A percentile compares a stretch with the other conserved stretches of the same genome.
phyloP scores from a whole-genome alignment of 163 green algal species.

The Scenedesmus sp. region DNA sequence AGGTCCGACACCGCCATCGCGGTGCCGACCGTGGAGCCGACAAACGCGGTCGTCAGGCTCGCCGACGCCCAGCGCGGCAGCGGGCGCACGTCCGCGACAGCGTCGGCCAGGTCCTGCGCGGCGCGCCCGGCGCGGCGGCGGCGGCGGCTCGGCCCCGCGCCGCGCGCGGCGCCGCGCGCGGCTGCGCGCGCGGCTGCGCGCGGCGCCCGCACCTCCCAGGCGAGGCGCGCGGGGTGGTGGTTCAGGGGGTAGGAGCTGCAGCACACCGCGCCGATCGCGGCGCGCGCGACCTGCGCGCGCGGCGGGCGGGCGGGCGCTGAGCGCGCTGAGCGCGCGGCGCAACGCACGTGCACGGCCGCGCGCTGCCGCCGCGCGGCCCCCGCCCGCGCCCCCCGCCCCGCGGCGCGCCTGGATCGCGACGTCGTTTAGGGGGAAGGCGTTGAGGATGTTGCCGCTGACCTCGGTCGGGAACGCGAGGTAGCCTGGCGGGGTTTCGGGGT shows the following conservation, averaged over 20 bases:
- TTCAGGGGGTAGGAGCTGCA: slow-evolving; percentile 73
- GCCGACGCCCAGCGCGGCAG: slow-evolving; percentile 28
- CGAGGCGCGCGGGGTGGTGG: slow-evolving; percentile 70
- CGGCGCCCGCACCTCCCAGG: slow-evolving; percentile 49
- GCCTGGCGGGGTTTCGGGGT: too few relatives aligned
- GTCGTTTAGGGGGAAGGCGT: slow-evolving; percentile 64
- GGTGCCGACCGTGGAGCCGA: slow-evolving; percentile 50
- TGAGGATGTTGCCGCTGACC: slow-evolving; percentile 74
- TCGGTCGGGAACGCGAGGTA: slow-evolving; percentile 66
- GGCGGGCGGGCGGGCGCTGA: not conserved
- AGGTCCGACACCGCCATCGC: slow-evolving; percentile 66
- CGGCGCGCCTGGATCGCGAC: slow-evolving; percentile 57
- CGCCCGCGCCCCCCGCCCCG: not conserved
- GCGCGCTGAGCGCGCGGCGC: too few relatives aligned
- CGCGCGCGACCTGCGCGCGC: slow-evolving; percentile 56
- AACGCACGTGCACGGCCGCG: too few relatives aligned
- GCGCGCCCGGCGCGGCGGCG: not conserved
- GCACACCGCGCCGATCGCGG: slow-evolving; percentile 67
- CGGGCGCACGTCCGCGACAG: not conserved
- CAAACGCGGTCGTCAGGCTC: slow-evolving; percentile 56
- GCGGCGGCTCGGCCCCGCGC: not conserved
- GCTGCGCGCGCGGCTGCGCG: not conserved
- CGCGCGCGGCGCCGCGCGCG: not conserved
- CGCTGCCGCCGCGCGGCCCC: too few relatives aligned
- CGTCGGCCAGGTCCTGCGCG: slow-evolving; percentile 10